Percentiles rank a stretch among this genome's conserved stretches.
Evolutionary conservation across 2,329 filamentous ascomycete species (phyloP).

Genomic region (Cladosporium sp.): DNA sequence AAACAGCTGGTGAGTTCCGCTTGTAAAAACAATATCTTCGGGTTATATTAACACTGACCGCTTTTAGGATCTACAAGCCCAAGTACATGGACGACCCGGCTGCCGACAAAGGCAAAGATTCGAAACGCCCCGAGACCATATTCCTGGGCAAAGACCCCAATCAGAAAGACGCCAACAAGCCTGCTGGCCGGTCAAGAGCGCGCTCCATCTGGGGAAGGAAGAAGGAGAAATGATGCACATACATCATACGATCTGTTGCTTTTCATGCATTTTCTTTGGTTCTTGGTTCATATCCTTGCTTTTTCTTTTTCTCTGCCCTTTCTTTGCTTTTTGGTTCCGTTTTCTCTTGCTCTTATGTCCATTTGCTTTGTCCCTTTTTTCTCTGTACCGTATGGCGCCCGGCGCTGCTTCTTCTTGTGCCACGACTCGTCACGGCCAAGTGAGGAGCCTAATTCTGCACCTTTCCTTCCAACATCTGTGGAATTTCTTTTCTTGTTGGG

Average conservation of each 20-base stretch:
- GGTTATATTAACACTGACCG: neutral
- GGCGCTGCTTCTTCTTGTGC: neutral
- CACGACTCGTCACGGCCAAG: no score
- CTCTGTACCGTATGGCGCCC: neutral
- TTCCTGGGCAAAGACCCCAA: slow-evolving; percentile 31
- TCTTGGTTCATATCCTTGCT: neutral
- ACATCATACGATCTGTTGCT: neutral
- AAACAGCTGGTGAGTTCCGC: slow-evolving; percentile 81
- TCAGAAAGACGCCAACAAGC: neutral
- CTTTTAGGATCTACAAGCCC: slow-evolving; percentile 81
- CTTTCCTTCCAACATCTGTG: no score
- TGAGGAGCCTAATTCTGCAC: no score
- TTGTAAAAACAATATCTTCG: neutral
- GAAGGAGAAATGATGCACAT: slow-evolving; percentile 16
- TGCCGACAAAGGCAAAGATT: slow-evolving; percentile 33
- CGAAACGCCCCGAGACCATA: slow-evolving; percentile 69
- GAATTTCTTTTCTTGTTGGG: no score
- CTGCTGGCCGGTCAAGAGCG: slow-evolving; percentile 13
- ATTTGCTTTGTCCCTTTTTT: no score
- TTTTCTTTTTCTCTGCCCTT: neutral
- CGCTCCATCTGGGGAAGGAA: slow-evolving; percentile 21
- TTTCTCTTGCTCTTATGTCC: neutral
- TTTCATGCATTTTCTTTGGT: neutral
- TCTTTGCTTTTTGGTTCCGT: neutral
- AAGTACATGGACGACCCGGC: slow-evolving; percentile 70